phyloP scores from a whole-genome alignment of 202 grass and related monocot genomes.

The Miscanthus sacchariflorus region DNA sequence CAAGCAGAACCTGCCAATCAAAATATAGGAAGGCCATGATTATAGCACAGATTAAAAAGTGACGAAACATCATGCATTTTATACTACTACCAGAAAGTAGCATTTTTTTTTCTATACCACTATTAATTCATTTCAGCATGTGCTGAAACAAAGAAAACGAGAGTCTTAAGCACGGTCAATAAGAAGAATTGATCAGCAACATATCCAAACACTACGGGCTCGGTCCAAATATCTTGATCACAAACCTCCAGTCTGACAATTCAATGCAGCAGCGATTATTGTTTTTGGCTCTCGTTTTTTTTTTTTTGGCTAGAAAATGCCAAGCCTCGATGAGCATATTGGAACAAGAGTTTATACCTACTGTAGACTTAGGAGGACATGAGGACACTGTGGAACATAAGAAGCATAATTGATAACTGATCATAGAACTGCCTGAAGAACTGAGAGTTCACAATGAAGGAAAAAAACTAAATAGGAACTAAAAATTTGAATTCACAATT shows the following conservation, averaged over 20 bases:
- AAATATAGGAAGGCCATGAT: background rate
- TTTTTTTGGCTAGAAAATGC: background rate
- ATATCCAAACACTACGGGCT: background rate
- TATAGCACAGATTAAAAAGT: background rate
- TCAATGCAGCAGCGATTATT: slow-evolving; percentile 10
- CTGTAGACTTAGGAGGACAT: slow-evolving; percentile 1
- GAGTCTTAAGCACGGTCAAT: background rate
- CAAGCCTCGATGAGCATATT: background rate
- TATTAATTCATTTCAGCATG: background rate
- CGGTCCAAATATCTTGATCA: slow-evolving; percentile 10
- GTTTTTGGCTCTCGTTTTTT: background rate
- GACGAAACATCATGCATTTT: background rate
- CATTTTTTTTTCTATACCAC: background rate
- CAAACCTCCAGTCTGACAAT: background rate
- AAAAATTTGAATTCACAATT: background rate
- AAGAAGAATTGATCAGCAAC: background rate
- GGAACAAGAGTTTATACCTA: background rate
- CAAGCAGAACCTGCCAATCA: slow-evolving; percentile 82
- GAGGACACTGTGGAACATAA: background rate
- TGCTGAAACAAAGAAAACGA: background rate
- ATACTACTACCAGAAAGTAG: background rate
- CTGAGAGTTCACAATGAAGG: background rate
- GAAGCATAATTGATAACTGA: background rate
- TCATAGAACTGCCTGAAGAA: background rate
- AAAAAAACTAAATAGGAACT: too few species aligned